These are phyloP conservation scores for Jacaranda mimosifolia DNA, from an alignment of 257 asterid genomes.

Conservation along the genomic window DNA sequence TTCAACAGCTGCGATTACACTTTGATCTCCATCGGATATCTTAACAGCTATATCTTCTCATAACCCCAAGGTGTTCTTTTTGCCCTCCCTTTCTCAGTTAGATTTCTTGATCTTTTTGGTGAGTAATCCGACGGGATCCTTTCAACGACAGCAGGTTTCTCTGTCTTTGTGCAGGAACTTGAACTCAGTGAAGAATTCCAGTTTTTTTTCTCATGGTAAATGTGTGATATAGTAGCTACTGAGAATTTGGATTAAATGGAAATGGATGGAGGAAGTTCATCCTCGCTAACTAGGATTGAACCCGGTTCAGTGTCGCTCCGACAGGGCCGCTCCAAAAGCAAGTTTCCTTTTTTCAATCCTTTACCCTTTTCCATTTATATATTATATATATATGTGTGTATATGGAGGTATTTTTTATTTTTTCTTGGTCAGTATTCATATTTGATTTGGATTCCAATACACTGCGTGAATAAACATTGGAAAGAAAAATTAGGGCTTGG, in stretches of 20 bases:
- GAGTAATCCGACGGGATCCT: neutral
- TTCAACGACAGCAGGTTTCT: neutral
- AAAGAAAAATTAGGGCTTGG: neutral
- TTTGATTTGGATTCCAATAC: neutral
- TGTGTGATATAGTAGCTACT: conserved; percentile 17
- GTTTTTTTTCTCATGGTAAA: conserved; percentile 14
- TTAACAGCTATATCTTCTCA: neutral
- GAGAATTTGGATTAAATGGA: conserved; percentile 45
- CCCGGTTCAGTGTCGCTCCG: conserved; percentile 41
- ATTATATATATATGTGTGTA: neutral
- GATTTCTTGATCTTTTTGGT: conserved; percentile 1
- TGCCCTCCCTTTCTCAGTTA: neutral
- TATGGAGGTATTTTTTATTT: neutral
- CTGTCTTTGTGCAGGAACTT: neutral
- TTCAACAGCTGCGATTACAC: conserved; percentile 16
- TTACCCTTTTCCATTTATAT: neutral
- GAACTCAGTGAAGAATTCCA: conserved; percentile 26
- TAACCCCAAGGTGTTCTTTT: neutral
- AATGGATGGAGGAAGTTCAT: conserved; percentile 45
- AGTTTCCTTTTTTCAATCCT: neutral
- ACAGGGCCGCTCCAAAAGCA: conserved; percentile 50
- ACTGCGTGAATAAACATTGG: neutral
- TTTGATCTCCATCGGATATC: neutral
- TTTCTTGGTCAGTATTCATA: neutral
- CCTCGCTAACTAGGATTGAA: conserved; percentile 39